phyloP scores from a whole-genome alignment of 768 basidiomycete genomes.

The Tulasnella sp. region DNA sequence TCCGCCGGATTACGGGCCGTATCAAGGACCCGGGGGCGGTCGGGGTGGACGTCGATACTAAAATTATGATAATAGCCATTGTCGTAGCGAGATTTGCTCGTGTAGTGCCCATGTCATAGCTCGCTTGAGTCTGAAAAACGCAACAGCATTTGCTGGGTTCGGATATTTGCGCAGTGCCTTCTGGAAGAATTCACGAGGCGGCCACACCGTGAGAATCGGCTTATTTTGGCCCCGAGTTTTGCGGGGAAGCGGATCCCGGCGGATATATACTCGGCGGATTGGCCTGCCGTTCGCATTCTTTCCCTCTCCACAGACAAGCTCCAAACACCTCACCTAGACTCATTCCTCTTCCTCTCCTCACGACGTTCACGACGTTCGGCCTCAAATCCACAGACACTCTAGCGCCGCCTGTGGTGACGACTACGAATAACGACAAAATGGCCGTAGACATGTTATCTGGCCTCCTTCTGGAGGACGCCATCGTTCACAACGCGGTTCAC shows the following conservation, averaged over 20 bases:
- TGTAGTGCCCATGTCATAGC: background rate
- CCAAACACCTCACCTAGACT: background rate
- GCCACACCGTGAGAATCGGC: background rate
- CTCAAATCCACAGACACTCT: background rate
- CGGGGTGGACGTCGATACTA: slow-evolving; percentile 28
- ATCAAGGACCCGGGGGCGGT: slow-evolving; percentile 58
- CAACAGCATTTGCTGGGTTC: background rate
- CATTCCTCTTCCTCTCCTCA: background rate
- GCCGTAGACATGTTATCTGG: slow-evolving; percentile 29
- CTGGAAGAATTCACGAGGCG: background rate
- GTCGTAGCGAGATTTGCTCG: background rate
- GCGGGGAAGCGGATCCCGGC: background rate
- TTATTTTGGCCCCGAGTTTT: background rate
- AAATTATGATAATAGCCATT: background rate
- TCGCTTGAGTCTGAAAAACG: background rate
- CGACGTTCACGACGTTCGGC: slow-evolving; percentile 4
- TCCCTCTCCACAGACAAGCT: background rate
- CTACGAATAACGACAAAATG: slow-evolving; percentile 13
- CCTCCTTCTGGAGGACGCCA: slow-evolving; percentile 29
- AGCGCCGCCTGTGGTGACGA: slow-evolving; percentile 2
- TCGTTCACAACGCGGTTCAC: slow-evolving; percentile 30
- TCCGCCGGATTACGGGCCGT: slow-evolving; percentile 82
- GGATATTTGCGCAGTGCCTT: slow-evolving; percentile 4
- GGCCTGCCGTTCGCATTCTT: background rate
- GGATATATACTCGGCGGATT: background rate